Evolutionary conservation across 352 stramenopile genomes (phyloP).

Genomic region (Globisporangium recalcitrans): DNA sequence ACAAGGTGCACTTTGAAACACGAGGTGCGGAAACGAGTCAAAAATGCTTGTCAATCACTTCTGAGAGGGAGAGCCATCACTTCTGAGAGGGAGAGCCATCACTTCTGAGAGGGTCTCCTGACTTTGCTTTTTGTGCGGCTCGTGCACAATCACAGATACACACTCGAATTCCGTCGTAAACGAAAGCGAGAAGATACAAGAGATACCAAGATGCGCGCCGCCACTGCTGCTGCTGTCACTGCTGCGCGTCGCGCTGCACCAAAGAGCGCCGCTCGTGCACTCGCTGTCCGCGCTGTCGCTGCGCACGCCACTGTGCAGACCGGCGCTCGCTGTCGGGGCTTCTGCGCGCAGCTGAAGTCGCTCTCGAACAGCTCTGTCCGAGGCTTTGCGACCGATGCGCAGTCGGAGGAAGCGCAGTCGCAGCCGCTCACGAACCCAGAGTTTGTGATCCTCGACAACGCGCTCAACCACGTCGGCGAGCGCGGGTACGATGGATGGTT

Average conservation of each 20-base stretch:
- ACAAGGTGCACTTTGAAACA: too few relatives aligned
- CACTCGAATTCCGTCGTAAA: neutral
- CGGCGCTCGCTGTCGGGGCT: neutral
- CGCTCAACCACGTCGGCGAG: constrained; percentile 38
- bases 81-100: too few relatives aligned
- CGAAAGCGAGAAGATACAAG: neutral
- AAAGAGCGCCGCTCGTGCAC: neutral
- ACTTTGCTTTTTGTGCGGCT: neutral
- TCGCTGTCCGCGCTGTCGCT: neutral
- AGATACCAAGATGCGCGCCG: constrained; percentile 8
- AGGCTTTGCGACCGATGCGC: constrained; percentile 1
- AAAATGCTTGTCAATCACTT: too few relatives aligned
- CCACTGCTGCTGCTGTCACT: neutral
- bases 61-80: too few relatives aligned
- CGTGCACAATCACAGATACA: neutral
- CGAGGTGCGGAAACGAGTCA: too few relatives aligned
- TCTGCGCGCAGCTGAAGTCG: neutral
- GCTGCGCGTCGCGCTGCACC: neutral
- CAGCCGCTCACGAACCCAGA: constrained; percentile 33
- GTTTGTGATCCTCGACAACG: constrained; percentile 46
- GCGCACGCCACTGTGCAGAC: neutral
- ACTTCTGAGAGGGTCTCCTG: neutral
- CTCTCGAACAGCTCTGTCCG: neutral
- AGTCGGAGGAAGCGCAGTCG: neutral
- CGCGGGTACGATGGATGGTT: constrained; percentile 33